Conservation (phyloP, 1,139 yeast species). For the Magnusiomyces suaveolens region DNA sequence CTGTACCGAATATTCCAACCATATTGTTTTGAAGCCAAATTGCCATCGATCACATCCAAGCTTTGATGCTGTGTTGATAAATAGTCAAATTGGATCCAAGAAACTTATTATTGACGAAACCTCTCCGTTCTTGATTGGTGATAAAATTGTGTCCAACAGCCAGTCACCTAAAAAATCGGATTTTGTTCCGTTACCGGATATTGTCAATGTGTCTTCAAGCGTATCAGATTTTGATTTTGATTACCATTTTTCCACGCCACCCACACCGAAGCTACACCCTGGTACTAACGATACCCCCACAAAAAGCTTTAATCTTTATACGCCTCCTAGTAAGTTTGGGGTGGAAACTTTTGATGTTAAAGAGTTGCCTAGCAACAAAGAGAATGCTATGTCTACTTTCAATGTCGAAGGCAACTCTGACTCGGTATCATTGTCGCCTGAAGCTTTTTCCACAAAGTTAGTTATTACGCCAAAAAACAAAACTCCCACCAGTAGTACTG, state of each 20-base stretch:
- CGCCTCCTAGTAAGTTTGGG: too few species aligned
- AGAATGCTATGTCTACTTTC: neutral
- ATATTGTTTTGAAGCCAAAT: neutral
- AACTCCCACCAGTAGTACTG: neutral
- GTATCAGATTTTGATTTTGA: too few species aligned
- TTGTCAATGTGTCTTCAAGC: too few species aligned
- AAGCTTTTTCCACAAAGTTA: neutral
- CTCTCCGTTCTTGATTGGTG: neutral
- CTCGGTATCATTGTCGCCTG: neutral
- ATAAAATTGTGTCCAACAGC: neutral
- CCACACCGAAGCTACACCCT: too few species aligned
- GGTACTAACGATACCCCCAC: too few species aligned
- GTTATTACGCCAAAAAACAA: neutral
- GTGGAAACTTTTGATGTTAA: too few species aligned
- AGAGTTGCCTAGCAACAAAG: too few species aligned
- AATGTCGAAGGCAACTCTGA: neutral
- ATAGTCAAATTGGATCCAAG: neutral
- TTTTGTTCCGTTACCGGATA: too few species aligned
- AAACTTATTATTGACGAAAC: too few species aligned
- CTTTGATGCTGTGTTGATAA: neutral
- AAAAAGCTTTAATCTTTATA: too few species aligned
- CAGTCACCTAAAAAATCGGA: neutral
- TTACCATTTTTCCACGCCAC: too few species aligned
- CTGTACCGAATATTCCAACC: slow-evolving; percentile 1
- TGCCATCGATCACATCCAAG: neutral